Base-by-base conservation (phyloP, 2,329 filamentous ascomycete genomes). In the Pseudopithomyces maydicus region DNA sequence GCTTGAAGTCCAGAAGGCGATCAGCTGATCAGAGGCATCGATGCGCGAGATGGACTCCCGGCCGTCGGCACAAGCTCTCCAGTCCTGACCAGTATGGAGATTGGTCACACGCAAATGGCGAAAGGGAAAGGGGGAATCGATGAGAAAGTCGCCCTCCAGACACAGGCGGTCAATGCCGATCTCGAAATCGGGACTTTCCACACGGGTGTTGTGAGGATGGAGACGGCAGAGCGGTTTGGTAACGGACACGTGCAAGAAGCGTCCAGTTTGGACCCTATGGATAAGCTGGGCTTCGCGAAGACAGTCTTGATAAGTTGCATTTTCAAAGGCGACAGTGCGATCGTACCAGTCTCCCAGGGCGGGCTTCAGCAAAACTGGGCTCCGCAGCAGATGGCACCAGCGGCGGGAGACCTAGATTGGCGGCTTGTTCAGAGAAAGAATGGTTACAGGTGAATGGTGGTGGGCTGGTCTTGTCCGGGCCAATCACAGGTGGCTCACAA, bases 311-410 rank as follows among this genome's bases (percentile, higher is more conserved):
- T 66, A 61, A 12, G 67, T 59, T 23, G 58, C 58, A 17, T 49
- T 47, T 44, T 61, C 54, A 14, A 65, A 49, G 5, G 54, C 20
- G 8, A 58, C 26, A 11, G 62, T 61, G 22, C 57, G 61, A 39
- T 60, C 52, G 45, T 67, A 69, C 71, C 72, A 75, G 17, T 36
- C 42, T 6, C 50, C 33, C 19, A 74, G 61, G 8, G 49, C 50
- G 22, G 42, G 46, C 19, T 65, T 66, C 26, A 71, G 55, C 6
- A 75, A 55, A 23, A 59, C 42, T 3, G 59, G 49, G 52, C 72
- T 70, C 19, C 61, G 70, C 11, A 79, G 53, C 1, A 67, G 26
- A 10, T 51, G 22, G 5, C 55, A 58, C 77, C 77, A 79, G 7
- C 55, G 65, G 35, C 58, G 67, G 33, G 68, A 76, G 32, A 78